Conservation (phyloP, 2,329 filamentous ascomycete species). For the Cyphellophora europaea region DNA sequence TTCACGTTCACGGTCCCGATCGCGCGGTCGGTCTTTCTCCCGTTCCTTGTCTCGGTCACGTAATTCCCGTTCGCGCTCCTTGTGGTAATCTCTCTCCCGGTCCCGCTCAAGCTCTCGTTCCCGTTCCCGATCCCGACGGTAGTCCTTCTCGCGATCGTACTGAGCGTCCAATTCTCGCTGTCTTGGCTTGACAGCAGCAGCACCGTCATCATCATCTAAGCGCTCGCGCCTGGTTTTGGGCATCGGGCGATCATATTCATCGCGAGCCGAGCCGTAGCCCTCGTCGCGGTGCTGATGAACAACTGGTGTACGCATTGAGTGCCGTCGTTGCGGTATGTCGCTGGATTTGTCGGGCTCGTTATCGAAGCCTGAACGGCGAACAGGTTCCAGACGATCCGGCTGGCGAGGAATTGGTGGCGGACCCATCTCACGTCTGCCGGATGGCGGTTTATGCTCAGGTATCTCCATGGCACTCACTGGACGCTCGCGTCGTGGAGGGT, state of each 20-base stretch:
- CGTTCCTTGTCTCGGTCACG: constrained; percentile 11
- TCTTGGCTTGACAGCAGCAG: constrained; percentile 6
- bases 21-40: constrained; percentile 10
- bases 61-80: constrained; percentile 12
- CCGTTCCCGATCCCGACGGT: constrained; percentile 10
- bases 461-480: constrained; percentile 16
- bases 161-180: constrained; percentile 4
- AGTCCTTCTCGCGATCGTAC: constrained; percentile 11
- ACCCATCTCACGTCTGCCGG: constrained; percentile 11
- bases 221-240: constrained; percentile 10
- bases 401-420: constrained; percentile 15
- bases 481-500: constrained; percentile 18
- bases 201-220: constrained; percentile 11
- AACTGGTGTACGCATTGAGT: constrained; percentile 14
- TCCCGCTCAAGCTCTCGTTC: constrained; percentile 6
- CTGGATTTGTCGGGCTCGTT: constrained; percentile 12
- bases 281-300: constrained; percentile 19
- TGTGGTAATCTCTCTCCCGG: constrained; percentile 10
- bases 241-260: constrained; percentile 6
- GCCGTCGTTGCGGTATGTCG: constrained; percentile 9
- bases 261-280: constrained; percentile 8
- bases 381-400: constrained; percentile 15
- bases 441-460: constrained; percentile 12
- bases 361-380: constrained; percentile 8
- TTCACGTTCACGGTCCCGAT: constrained; percentile 12